Evolutionary conservation across 2,329 filamentous ascomycete species (phyloP).

Genomic region (Colletotrichum tofieldiae): DNA sequence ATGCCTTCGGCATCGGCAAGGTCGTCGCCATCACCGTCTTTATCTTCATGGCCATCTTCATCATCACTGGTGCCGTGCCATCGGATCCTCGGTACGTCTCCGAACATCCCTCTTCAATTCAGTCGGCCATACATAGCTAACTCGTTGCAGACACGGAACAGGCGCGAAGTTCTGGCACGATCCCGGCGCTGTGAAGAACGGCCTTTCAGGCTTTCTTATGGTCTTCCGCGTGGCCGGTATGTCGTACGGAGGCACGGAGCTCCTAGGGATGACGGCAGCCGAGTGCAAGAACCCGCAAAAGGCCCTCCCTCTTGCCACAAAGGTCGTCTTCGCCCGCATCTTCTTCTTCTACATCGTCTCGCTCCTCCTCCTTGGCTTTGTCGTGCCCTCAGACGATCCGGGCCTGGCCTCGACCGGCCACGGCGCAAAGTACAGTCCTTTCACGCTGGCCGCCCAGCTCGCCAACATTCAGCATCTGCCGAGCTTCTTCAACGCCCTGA

Average conservation of each 20-base stretch:
- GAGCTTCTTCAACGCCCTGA: constrained; percentile 55
- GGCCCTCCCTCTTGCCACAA: constrained; percentile 84
- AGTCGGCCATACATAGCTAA: constrained; percentile 2
- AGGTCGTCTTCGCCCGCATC: constrained; percentile 79
- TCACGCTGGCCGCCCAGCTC: constrained; percentile 49
- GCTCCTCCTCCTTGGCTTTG: constrained; percentile 66
- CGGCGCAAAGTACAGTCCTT: constrained; percentile 47
- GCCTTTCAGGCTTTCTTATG: constrained; percentile 58
- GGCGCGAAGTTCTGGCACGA: constrained; percentile 65
- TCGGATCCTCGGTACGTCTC: constrained; percentile 57
- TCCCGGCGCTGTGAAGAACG: constrained; percentile 60
- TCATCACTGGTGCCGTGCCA: constrained; percentile 65
- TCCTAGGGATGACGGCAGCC: constrained; percentile 61
- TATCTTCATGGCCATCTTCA: constrained; percentile 69
- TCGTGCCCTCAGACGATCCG: constrained; percentile 62
- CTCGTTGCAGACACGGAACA: constrained; percentile 33
- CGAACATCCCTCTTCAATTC: constrained; percentile 54
- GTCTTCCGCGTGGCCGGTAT: constrained; percentile 63
- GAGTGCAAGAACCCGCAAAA: constrained; percentile 66
- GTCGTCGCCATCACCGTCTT: constrained; percentile 68
- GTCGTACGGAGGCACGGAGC: constrained; percentile 62
- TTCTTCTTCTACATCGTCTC: constrained; percentile 69
- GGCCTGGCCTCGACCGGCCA: constrained; percentile 53
- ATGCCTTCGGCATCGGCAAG: constrained; percentile 67
- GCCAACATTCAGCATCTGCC: constrained; percentile 49